Evolutionary conservation across 139 green algal genomes (phyloP).

Genomic region (Micromonas commoda): DNA sequence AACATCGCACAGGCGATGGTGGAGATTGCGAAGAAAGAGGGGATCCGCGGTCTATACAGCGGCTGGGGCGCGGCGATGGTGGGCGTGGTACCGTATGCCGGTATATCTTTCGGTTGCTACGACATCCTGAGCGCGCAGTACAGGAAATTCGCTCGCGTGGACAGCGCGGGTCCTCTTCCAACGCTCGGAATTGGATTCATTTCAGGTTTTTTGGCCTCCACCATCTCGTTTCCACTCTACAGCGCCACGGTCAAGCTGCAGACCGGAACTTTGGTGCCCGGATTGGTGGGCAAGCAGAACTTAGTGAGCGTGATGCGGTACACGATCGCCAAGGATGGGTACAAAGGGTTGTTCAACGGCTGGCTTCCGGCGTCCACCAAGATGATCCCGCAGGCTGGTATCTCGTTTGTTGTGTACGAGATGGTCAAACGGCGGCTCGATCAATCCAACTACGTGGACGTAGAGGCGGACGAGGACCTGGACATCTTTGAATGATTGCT

Average conservation of each 20-base stretch:
- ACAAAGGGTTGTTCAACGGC: conserved; percentile 46
- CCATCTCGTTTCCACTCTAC: conserved; percentile 28
- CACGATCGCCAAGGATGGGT: conserved; percentile 33
- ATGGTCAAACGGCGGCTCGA: conserved; percentile 27
- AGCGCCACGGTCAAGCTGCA: conserved; percentile 16
- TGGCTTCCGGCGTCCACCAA: conserved; percentile 59
- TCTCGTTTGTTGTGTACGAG: conserved; percentile 77
- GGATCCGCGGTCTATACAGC: conserved; percentile 48
- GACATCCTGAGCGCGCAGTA: conserved; percentile 28
- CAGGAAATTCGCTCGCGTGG: conserved; percentile 10
- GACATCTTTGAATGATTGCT: neutral
- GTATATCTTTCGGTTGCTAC: conserved; percentile 24
- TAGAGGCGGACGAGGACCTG: neutral
- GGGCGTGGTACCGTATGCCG: conserved; percentile 32
- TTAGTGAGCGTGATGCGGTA: conserved; percentile 31
- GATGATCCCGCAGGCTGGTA: conserved; percentile 66
- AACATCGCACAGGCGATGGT: conserved; percentile 35
- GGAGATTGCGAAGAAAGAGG: conserved; percentile 44
- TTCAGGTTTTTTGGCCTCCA: conserved; percentile 33
- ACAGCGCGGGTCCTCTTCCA: conserved; percentile 14
- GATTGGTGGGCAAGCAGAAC: neutral
- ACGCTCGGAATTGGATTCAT: conserved; percentile 17
- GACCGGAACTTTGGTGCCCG: neutral
- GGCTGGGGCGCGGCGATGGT: conserved; percentile 54
- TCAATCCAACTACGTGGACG: neutral